Conservation (phyloP, 257 asterid genomes). For the Henckelia pumila region DNA sequence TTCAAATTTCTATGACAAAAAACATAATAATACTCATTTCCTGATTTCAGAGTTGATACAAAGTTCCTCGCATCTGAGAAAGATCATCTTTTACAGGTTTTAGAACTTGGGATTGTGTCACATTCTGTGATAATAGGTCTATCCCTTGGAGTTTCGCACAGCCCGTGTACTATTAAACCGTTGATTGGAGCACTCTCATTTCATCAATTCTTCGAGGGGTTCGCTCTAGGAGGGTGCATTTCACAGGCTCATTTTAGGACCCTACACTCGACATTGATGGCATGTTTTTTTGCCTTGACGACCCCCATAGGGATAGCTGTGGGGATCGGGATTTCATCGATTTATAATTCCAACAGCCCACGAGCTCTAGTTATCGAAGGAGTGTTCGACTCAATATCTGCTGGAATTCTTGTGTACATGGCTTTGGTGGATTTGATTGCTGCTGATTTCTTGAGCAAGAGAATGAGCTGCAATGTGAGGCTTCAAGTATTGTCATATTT, state of each 20-base stretch:
- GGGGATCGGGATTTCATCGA: constrained; percentile 65
- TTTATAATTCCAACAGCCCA: constrained; percentile 71
- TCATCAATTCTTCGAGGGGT: constrained; percentile 93
- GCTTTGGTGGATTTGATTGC: constrained; percentile 70
- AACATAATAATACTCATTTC: too few species aligned
- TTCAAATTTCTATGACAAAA: neutral
- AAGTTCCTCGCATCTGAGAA: neutral
- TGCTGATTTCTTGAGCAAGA: constrained; percentile 92
- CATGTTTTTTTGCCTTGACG: constrained; percentile 79
- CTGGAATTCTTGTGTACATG: constrained; percentile 56
- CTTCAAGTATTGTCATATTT: constrained; percentile 71
- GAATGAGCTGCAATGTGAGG: constrained; percentile 86
- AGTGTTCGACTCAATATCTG: constrained; percentile 68
- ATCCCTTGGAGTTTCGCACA: constrained; percentile 82
- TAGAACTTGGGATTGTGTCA: constrained; percentile 90
- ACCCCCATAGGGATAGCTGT: constrained; percentile 83
- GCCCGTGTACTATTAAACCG: constrained; percentile 91
- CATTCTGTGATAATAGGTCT: constrained; percentile 91
- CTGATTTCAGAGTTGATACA: neutral
- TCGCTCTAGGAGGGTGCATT: constrained; percentile 94
- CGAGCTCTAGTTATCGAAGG: constrained; percentile 78
- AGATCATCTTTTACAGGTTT: constrained; percentile 44
- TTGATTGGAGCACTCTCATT: constrained; percentile 78
- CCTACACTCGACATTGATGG: constrained; percentile 67
- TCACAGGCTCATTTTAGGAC: constrained; percentile 68